Conservation (phyloP, 2,329 filamentous ascomycete species). For the Ceratocystis variospora region DNA sequence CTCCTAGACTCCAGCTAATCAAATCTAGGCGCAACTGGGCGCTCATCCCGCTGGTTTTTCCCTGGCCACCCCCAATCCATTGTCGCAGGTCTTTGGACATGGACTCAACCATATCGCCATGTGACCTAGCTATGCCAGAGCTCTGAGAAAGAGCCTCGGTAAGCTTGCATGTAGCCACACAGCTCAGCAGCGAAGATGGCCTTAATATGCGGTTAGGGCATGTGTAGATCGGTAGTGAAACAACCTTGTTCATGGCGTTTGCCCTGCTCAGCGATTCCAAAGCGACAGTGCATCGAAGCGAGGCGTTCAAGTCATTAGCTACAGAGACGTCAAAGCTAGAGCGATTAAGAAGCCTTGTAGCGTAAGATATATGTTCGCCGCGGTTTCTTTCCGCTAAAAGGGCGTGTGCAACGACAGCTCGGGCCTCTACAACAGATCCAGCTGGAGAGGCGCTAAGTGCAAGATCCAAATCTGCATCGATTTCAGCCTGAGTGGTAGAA, state of each 20-base stretch:
- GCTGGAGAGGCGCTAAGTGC: constrained; percentile 64
- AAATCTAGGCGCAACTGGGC: constrained; percentile 38
- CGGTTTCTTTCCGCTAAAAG: constrained; percentile 42
- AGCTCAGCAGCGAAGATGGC: constrained; percentile 43
- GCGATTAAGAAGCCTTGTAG: constrained; percentile 36
- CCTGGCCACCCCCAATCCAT: constrained; percentile 44
- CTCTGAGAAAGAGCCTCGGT: constrained; percentile 41
- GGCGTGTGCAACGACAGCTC: constrained; percentile 45
- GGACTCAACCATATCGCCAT: constrained; percentile 37
- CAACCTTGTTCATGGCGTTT: constrained; percentile 27
- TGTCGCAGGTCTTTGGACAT: constrained; percentile 44
- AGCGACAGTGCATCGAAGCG: constrained; percentile 46
- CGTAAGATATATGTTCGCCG: constrained; percentile 42
- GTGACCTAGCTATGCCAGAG: constrained; percentile 34
- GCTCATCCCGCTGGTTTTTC: constrained; percentile 39
- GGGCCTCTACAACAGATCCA: constrained; percentile 55
- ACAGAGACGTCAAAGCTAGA: background rate
- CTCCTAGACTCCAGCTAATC: constrained; percentile 40
- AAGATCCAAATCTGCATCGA: constrained; percentile 43
- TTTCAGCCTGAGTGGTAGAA: constrained; percentile 28
- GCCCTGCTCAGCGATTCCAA: constrained; percentile 43
- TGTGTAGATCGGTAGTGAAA: constrained; percentile 2
- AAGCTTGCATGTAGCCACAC: constrained; percentile 43
- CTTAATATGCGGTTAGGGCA: constrained; percentile 26
- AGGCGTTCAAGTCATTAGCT: constrained; percentile 37